Percentiles rank a stretch among this genome's conserved stretches.
These are phyloP conservation scores for Ampelomyces quisqualis DNA, from an alignment of 2,329 filamentous ascomycete species.

Conservation along the genomic window DNA sequence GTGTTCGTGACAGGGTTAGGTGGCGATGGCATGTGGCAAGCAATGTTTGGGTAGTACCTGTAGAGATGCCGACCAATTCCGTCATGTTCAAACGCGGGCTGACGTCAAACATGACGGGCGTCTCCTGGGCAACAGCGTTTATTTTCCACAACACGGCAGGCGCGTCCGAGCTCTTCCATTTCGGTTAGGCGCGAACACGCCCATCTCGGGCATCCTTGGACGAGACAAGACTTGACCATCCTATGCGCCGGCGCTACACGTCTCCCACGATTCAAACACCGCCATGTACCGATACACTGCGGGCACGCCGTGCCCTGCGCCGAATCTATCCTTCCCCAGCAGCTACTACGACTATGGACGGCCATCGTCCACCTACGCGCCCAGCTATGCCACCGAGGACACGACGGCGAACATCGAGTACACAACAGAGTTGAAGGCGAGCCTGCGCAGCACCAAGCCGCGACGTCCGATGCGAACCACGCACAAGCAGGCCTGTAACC, in stretches of 20 bases:
- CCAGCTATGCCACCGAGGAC: constrained; percentile 35
- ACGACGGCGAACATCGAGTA: constrained; percentile 44
- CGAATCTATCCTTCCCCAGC: constrained; percentile 26
- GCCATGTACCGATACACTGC: constrained; percentile 40
- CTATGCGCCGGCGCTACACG: constrained; percentile 23
- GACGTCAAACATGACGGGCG: neutral
- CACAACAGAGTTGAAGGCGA: constrained; percentile 39
- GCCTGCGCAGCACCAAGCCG: constrained; percentile 35
- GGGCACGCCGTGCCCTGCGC: constrained; percentile 41
- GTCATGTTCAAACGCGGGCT: neutral
- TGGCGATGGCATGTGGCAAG: no score
- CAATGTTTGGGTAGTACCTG: no score
- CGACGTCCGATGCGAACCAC: constrained; percentile 35
- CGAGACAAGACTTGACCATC: constrained; percentile 4
- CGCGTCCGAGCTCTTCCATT: constrained; percentile 12
- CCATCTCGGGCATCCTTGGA: constrained; percentile 14
- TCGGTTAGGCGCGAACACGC: constrained; percentile 13
- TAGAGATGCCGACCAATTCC: neutral
- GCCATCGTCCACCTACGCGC: constrained; percentile 34
- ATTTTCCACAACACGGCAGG: constrained; percentile 6
- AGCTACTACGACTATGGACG: constrained; percentile 32
- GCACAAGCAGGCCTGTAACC: constrained; percentile 35
- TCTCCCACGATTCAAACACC: constrained; percentile 7
- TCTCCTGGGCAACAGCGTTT: no score
- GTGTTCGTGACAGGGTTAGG: no score